Conservation (phyloP, 2,329 filamentous ascomycete genomes). For the Bipolaris zeicola region DNA sequence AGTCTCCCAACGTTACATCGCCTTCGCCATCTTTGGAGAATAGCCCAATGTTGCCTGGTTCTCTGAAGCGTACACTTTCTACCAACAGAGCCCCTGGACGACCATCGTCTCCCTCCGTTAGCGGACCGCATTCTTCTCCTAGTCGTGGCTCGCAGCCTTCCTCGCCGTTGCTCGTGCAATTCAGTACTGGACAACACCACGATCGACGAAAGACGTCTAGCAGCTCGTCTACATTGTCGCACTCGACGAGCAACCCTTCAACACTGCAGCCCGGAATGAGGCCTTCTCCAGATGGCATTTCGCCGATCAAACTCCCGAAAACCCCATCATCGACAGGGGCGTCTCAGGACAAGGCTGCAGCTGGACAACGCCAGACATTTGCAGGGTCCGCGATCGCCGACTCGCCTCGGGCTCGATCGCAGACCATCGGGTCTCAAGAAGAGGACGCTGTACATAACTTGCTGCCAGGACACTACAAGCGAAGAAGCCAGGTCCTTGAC, state of each 20-base stretch:
- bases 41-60: conserved; percentile 80
- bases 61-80: conserved; percentile 81
- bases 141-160: conserved; percentile 83
- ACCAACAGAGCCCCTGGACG: conserved; percentile 74
- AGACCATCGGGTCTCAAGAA: conserved; percentile 94
- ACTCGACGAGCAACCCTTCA: conserved; percentile 66
- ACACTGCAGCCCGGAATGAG: conserved; percentile 71
- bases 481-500: conserved; percentile 92
- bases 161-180: conserved; percentile 93
- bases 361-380: conserved; percentile 43
- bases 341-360: conserved; percentile 50
- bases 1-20: conserved; percentile 56
- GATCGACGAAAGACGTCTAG: conserved; percentile 93
- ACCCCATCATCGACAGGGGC: conserved; percentile 51
- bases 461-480: conserved; percentile 74
- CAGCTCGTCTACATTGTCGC: conserved; percentile 81
- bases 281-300: conserved; percentile 59
- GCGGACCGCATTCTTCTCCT: conserved; percentile 83
- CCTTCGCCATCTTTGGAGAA: conserved; percentile 75
- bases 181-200: conserved; percentile 80
- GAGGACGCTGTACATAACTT: conserved; percentile 77
- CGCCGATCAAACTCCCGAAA: conserved; percentile 58
- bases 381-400: conserved; percentile 44
- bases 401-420: conserved; percentile 74
- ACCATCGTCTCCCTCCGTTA: conserved; percentile 84